phyloP scores from a whole-genome alignment of 192 early-diverging fungal genomes.

The Borealophlyctis nickersoniae region DNA sequence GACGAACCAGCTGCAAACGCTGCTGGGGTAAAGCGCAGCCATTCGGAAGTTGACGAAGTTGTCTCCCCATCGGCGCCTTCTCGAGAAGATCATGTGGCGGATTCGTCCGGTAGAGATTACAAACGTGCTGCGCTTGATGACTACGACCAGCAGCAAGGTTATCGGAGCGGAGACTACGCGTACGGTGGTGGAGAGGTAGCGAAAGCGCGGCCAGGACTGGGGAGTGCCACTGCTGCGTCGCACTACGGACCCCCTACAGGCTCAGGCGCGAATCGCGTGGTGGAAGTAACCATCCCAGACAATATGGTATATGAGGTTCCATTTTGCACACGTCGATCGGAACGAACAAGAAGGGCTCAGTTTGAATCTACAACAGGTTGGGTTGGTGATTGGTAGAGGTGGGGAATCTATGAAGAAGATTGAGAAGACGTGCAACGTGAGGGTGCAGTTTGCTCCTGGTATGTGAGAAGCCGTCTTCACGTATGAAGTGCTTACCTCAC shows the following conservation, averaged over 20 bases:
- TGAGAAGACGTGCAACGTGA: constrained; percentile 66
- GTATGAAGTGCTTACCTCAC: no score
- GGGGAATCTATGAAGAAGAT: constrained; percentile 79
- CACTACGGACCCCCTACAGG: constrained; percentile 31
- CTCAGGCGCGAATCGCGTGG: constrained; percentile 41
- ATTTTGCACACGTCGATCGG: neutral
- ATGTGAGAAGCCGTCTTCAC: neutral
- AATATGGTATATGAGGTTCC: constrained; percentile 25
- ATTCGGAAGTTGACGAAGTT: neutral
- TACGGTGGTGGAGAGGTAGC: constrained; percentile 4
- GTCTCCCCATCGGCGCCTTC: neutral
- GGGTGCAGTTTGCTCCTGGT: constrained; percentile 65
- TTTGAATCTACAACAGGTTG: constrained; percentile 55
- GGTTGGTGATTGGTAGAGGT: constrained; percentile 75
- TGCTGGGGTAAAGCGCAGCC: neutral
- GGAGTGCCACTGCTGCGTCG: constrained; percentile 10
- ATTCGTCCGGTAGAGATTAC: neutral
- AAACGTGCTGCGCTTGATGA: no score
- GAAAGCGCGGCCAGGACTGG: constrained; percentile 15
- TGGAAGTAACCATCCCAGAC: constrained; percentile 14
- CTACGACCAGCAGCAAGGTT: neutral
- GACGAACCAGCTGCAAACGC: neutral
- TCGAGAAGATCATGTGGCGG: neutral
- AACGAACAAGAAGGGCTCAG: neutral
- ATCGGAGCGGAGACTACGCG: neutral